These are phyloP conservation scores for Aspergillus sp. DNA, from an alignment of 2,329 filamentous ascomycete genomes.

Conservation along the genomic window DNA sequence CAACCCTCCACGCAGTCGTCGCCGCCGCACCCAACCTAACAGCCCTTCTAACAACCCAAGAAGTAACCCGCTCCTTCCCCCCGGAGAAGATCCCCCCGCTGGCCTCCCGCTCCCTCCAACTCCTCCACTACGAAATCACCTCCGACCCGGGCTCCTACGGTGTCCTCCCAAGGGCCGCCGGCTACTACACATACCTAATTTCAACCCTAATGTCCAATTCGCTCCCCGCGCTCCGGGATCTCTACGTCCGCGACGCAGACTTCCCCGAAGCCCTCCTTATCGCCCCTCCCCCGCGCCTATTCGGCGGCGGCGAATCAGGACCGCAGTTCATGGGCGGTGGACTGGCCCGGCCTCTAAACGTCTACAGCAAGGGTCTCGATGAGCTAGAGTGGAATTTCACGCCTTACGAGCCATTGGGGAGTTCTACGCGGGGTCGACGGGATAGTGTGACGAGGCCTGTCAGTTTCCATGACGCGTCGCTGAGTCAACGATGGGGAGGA, in stretches of 20 bases:
- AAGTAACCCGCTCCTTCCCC: conserved; percentile 58
- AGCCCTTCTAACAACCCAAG: conserved; percentile 55
- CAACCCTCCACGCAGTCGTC: conserved; percentile 44
- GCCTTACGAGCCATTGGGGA: conserved; percentile 50
- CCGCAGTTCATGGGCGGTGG: conserved; percentile 27
- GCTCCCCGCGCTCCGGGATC: conserved; percentile 69
- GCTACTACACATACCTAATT: conserved; percentile 83
- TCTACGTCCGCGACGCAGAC: conserved; percentile 82
- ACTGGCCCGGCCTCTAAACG: conserved; percentile 59
- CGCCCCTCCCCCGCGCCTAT: conserved; percentile 61
- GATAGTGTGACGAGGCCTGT: conserved; percentile 46
- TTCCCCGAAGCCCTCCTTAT: conserved; percentile 80
- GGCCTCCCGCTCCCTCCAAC: conserved; percentile 66
- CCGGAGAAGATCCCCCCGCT: conserved; percentile 61
- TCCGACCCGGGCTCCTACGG: conserved; percentile 56
- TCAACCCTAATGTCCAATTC: conserved; percentile 75
- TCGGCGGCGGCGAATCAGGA: conserved; percentile 40
- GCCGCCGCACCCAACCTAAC: conserved; percentile 41
- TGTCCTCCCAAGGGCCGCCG: conserved; percentile 51
- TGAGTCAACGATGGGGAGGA: conserved; percentile 59
- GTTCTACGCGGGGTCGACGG: conserved; percentile 34
- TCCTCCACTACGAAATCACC: conserved; percentile 81
- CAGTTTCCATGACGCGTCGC: conserved; percentile 45
- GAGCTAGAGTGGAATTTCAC: conserved; percentile 70
- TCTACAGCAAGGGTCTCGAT: conserved; percentile 66